phyloP scores from a whole-genome alignment of 495 filamentous ascomycete genomes.

The Mytilinidion resinicola region DNA sequence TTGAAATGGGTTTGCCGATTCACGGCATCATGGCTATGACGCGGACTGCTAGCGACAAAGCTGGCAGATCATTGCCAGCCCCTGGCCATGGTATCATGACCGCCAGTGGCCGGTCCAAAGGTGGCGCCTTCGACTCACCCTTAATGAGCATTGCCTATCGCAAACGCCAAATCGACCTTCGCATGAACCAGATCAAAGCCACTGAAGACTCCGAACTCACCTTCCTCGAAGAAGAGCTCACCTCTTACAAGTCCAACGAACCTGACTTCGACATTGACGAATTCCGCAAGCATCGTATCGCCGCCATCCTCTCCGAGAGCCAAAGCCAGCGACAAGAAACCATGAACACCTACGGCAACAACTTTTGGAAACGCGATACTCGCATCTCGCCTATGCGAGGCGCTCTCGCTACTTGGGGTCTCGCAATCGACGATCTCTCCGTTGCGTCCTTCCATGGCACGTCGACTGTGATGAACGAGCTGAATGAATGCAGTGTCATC shows the following conservation, averaged over 20 bases:
- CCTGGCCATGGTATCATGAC: constrained; percentile 93
- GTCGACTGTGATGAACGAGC: constrained; percentile 94
- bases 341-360: constrained; percentile 81
- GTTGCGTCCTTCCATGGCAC: constrained; percentile 97
- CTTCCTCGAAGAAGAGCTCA: constrained; percentile 78
- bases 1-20: constrained; percentile 97
- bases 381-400: constrained; percentile 89
- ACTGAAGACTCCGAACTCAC: constrained; percentile 90
- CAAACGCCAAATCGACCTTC: constrained; percentile 81
- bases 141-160: constrained; percentile 92
- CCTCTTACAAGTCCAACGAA: constrained; percentile 77
- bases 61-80: constrained; percentile 91
- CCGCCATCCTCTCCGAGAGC: constrained; percentile 80
- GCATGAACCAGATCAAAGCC: constrained; percentile 80
- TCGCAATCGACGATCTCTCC: constrained; percentile 87
- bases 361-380: constrained; percentile 93
- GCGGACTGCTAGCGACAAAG: constrained; percentile 93
- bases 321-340: constrained; percentile 81
- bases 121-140: constrained; percentile 79
- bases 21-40: constrained; percentile 87
- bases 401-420: constrained; percentile 91
- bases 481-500: constrained; percentile 94
- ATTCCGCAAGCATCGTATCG: constrained; percentile 73
- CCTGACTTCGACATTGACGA: constrained; percentile 64
- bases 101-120: constrained; percentile 76